Conservation (phyloP, 805 yeast genomes). For the Metschnikowia borealis region DNA sequence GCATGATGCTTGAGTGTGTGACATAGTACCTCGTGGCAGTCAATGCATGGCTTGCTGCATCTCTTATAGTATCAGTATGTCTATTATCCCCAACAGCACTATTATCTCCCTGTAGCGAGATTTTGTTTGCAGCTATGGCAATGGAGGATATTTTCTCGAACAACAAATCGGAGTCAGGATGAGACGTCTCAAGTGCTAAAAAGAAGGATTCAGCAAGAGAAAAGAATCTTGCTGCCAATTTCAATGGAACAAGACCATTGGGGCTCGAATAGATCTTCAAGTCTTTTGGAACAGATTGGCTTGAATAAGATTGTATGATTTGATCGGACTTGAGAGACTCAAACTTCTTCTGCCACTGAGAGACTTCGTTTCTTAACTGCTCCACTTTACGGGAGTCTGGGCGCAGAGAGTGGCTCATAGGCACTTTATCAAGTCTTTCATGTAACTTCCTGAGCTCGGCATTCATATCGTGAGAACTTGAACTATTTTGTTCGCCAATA, state of each 20-base stretch:
- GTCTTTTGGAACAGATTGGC: constrained; percentile 19
- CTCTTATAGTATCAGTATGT: constrained; percentile 49
- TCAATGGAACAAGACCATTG: constrained; percentile 45
- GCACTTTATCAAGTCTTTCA: constrained; percentile 28
- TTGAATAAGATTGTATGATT: constrained; percentile 19
- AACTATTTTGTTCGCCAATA: background rate
- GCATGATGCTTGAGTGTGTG: constrained; percentile 59
- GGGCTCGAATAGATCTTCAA: constrained; percentile 29
- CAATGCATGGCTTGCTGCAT: constrained; percentile 68
- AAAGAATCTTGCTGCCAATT: constrained; percentile 44
- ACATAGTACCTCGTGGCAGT: constrained; percentile 75
- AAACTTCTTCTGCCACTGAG: constrained; percentile 49
- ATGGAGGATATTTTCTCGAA: constrained; percentile 52
- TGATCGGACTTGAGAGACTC: constrained; percentile 44
- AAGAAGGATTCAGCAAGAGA: constrained; percentile 46
- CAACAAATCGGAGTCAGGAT: constrained; percentile 34
- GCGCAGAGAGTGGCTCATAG: constrained; percentile 11
- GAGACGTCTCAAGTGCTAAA: constrained; percentile 25
- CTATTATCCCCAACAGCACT: constrained; percentile 12
- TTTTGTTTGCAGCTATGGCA: constrained; percentile 43
- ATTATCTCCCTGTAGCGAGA: constrained; percentile 32
- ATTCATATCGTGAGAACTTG: constrained; percentile 8
- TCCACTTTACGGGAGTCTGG: constrained; percentile 11
- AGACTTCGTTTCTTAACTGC: constrained; percentile 27
- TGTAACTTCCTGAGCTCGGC: constrained; percentile 22